Conservation (phyloP, 1,139 yeast genomes). For the Taphrina pruni region DNA sequence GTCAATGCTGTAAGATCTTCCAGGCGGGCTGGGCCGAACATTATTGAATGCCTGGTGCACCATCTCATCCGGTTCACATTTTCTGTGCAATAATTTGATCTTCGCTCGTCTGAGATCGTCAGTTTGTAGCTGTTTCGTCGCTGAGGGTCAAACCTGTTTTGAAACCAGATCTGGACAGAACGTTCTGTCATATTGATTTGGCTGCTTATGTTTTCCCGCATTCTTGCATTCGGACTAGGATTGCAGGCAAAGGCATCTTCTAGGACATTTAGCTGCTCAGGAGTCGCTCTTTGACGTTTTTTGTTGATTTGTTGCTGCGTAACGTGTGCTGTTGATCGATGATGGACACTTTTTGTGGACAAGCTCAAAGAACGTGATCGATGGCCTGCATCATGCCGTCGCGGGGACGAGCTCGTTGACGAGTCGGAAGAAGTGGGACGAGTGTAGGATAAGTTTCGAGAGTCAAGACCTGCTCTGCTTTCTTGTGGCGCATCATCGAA, state of each 20-base stretch:
- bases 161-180: slow-evolving; percentile 94
- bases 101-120: slow-evolving; percentile 44
- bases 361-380: slow-evolving; percentile 16
- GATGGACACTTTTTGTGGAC: slow-evolving; percentile 2
- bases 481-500: neutral
- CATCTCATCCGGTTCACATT: slow-evolving; percentile 44
- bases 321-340: slow-evolving; percentile 46
- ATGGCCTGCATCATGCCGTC: neutral
- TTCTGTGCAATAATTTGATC: slow-evolving; percentile 44
- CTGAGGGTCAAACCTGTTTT: slow-evolving; percentile 61
- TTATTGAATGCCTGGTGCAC: neutral
- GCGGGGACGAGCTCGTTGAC: slow-evolving; percentile 16
- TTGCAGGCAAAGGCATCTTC: slow-evolving; percentile 73
- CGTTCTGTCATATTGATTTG: slow-evolving; percentile 87
- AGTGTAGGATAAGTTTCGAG: no score
- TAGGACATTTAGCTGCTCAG: slow-evolving; percentile 75
- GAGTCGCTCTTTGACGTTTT: slow-evolving; percentile 66
- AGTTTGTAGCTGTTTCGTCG: neutral
- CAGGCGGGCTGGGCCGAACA: slow-evolving; percentile 63
- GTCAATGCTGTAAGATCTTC: slow-evolving; percentile 56
- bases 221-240: slow-evolving; percentile 58
- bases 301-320: slow-evolving; percentile 56
- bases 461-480: no score
- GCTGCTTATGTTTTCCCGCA: slow-evolving; percentile 72
- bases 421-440: neutral